Evolutionary conservation across 2,329 filamentous ascomycete species (phyloP), one percentile per base, ranked within the genome.

Genomic region (Amphichorda felina): DNA sequence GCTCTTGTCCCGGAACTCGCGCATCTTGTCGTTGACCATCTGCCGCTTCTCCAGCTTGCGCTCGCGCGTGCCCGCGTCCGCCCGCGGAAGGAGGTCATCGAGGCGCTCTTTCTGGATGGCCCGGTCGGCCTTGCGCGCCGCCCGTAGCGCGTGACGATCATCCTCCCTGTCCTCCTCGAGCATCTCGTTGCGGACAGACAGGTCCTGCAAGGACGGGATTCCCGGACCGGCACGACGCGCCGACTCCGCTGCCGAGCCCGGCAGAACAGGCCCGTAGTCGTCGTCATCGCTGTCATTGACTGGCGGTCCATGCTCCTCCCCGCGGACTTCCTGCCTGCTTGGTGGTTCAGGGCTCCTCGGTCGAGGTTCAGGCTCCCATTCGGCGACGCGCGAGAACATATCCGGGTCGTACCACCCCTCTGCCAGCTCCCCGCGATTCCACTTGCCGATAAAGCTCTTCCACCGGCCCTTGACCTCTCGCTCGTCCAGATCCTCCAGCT

Each of bases 321-420:
- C 56, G 1, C 59, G 54, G 3, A 55, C 47, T 14, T 44, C 27
- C 26, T 29, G 25, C 32, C 4, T 8, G 10, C 22, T 19, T 19
- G 33, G 8, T 5, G 16, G 11, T 22, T 10, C 18, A 17, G 11
- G 19, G 4, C 24, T 18, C n/a, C 8, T 36, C 21, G 33, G 33
- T 4, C 43, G 38, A n/a, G 40, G 32, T 15, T 42, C 39, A 10
- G 38, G 11, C 21, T 38, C 41, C 43, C 47, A 54, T 8, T 55
- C 53, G 21, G 54, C 43, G 8, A 60, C 55, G 17, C 55, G 50
- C 25, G 48, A 45, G 41, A 84, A 75, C 43, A 77, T 82, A 39
- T 72, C 72, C 7, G 87, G 82, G 50, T 93, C 85, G 58, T 96
- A 98, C 89, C 89, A 98, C 32, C 85, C 85, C 56, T 89, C 81